Evolutionary conservation across 495 filamentous ascomycete species (phyloP), one percentile per base, ranked within the genome.

Genomic region (Penicillium lagena): DNA sequence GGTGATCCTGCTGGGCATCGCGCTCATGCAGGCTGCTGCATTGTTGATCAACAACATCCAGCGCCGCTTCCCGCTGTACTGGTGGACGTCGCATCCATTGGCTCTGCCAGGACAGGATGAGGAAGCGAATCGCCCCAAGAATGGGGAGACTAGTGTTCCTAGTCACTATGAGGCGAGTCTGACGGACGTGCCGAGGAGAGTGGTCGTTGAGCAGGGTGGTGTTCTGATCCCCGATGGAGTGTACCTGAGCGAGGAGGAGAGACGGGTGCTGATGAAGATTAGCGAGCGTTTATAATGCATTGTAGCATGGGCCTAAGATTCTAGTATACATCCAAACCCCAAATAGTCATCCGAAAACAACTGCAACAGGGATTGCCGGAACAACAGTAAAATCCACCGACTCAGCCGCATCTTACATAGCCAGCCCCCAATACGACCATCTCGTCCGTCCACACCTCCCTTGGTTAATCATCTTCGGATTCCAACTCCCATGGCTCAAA

Each of bases 11-110:
- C 63, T 91, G 29, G 83, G 80, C 0, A 77, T 75, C 33, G 56
- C 51, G 1, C 51, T 95, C 35, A 88, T 93, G 80, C 64, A 85
- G 36, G 58, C 52, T 1, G 75, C 80, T 0, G 87, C 84, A 0
- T 63, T 87, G 40, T 34, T 91, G 12, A 54, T 90, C 35, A 90
- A 90, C 51, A 95, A 95, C 52, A 65, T 90, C 11, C 79, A 84
- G 55, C 70, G 89, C 17, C 74, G 78, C 37, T 96, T 81, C 52
- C 90, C 90, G 1, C 55, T 81, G 12, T 94, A 86, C 56, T 96
- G 90, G 89, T 71, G 68, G 67, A 71, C 70, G 6, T 51, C 67
- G 7, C 53, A 58, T 12, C 53, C 61, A n/a, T 46, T 73, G 8
- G 42, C 52, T 32, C 1, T 43, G 40, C 9, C 34, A 42, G 1